Evolutionary conservation across 345 rosid species (phyloP), one percentile per base, ranked within the genome.

Genomic region (Sisymbrium altissimum): DNA sequence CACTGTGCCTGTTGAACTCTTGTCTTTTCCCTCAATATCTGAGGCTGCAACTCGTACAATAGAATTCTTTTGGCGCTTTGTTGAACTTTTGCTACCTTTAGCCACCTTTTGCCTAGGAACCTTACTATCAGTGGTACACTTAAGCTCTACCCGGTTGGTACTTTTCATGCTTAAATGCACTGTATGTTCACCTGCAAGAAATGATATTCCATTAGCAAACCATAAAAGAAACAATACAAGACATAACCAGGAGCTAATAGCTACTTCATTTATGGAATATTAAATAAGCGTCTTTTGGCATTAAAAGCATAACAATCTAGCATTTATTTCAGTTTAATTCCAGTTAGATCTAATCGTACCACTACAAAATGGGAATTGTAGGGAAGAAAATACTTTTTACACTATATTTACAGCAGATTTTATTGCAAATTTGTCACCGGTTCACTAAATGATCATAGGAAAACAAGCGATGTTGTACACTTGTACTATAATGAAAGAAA

Each of bases 71-170:
- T 75, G 61, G 21, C 83, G 85, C 73, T 82, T 85, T 9, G 78
- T 73, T 6, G 61, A 30, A 53, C 86, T 81, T 81, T 81, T 70
- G 74, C 70, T 80, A 30, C 86, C 83, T 71, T 85, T 83, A 19
- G 89, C 48, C 21, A 79, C 82, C 6, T 56, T 73, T 77, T 82
- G 82, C 90, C 88, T 83, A 56, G 85, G 82, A 69, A 80, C 81
- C 4, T 17, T 9, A 57, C n/a, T 33, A 4, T 57, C 27, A 33
- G 4, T 17, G 27, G 63, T 33, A 57, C 62, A 15, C 41, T 56
- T 56, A 56, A 32, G 14, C 79, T 87, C 89, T 52, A 70, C 61
- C 38, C 83, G 82, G 56, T 76, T 75, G 18, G 72, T 78, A 69
- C 85, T 78, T 76, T 72, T 70, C 89, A 76, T 81, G 76, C 78